Conservation (phyloP, 2,329 filamentous ascomycete genomes). For the Aspergillus ruber region DNA sequence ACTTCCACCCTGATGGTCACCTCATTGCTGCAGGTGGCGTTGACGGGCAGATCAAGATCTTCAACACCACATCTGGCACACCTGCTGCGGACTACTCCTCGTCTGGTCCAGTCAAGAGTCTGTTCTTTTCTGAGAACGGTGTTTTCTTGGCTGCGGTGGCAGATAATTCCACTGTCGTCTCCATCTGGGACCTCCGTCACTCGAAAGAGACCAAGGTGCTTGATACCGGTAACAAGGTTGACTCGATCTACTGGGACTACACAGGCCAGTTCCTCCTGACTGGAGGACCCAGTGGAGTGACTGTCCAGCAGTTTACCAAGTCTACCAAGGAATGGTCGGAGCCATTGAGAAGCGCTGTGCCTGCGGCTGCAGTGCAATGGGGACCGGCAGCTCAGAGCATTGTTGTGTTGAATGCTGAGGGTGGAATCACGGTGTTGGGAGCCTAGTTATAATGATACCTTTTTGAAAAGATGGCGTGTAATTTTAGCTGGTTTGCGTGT, state of each 20-base stretch:
- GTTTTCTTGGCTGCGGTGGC: conserved; percentile 86
- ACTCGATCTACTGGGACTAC: conserved; percentile 82
- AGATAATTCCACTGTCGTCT: conserved; percentile 69
- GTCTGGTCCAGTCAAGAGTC: conserved; percentile 61
- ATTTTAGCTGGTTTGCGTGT: conserved; percentile 15
- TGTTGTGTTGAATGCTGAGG: conserved; percentile 67
- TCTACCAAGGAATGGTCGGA: conserved; percentile 82
- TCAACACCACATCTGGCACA: conserved; percentile 73
- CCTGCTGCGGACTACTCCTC: conserved; percentile 67
- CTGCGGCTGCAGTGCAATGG: conserved; percentile 71
- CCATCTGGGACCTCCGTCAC: conserved; percentile 89
- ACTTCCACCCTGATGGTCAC: conserved; percentile 96
- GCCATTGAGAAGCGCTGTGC: conserved; percentile 67
- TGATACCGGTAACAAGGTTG: conserved; percentile 72
- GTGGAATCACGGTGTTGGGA: conserved; percentile 65
- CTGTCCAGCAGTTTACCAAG: conserved; percentile 87
- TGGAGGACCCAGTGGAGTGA: conserved; percentile 70
- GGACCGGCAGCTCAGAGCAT: conserved; percentile 67
- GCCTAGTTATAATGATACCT: conserved; percentile 42
- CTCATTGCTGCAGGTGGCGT: conserved; percentile 78
- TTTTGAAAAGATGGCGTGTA: conserved; percentile 13
- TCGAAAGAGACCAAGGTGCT: conserved; percentile 75
- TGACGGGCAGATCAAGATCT: conserved; percentile 78
- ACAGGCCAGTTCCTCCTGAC: conserved; percentile 87
- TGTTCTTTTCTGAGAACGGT: conserved; percentile 92